A percentile compares a stretch with the other conserved stretches of the same genome.
Evolutionary conservation across 208 protist species (phyloP).

Genomic region (Trypanosoma boissoni): DNA sequence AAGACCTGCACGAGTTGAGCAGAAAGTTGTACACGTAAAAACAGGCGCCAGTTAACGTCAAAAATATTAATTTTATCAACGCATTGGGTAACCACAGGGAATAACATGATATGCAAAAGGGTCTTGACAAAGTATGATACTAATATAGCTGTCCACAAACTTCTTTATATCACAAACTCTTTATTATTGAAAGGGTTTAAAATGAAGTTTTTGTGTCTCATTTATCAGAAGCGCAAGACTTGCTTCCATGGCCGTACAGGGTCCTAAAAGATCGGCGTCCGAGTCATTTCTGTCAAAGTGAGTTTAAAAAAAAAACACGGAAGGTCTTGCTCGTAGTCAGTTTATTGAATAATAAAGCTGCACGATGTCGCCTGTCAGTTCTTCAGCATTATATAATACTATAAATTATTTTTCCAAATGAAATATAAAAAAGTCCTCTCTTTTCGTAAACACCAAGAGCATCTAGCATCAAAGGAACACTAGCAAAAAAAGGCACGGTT

Average conservation of each 20-base stretch:
- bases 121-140: neutral
- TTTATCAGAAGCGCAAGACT: slow-evolving; percentile 5
- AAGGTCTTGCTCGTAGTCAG: slow-evolving; percentile 4
- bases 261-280: slow-evolving; percentile 1
- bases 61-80: slow-evolving; percentile 14
- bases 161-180: slow-evolving; percentile 2
- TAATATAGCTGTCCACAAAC: slow-evolving; percentile 1
- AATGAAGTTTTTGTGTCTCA: slow-evolving; percentile 1
- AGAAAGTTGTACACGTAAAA: neutral
- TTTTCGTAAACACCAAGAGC: slow-evolving; percentile 25
- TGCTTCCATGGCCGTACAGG: slow-evolving; percentile 8
- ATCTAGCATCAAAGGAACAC: slow-evolving; percentile 25
- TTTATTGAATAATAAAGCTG: slow-evolving; percentile 7
- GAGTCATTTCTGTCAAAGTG: neutral
- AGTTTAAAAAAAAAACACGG: slow-evolving; percentile 3
- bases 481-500: slow-evolving; percentile 33
- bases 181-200: neutral
- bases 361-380: slow-evolving; percentile 3
- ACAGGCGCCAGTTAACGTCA: slow-evolving; percentile 1
- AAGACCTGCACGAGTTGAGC: neutral
- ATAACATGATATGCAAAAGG: neutral
- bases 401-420: slow-evolving; percentile 8
- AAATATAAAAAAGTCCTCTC: neutral
- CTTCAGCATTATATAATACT: neutral
- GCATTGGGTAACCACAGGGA: slow-evolving; percentile 13